phyloP scores from a whole-genome alignment of 345 rosid genomes.

The Salix purpurea region DNA sequence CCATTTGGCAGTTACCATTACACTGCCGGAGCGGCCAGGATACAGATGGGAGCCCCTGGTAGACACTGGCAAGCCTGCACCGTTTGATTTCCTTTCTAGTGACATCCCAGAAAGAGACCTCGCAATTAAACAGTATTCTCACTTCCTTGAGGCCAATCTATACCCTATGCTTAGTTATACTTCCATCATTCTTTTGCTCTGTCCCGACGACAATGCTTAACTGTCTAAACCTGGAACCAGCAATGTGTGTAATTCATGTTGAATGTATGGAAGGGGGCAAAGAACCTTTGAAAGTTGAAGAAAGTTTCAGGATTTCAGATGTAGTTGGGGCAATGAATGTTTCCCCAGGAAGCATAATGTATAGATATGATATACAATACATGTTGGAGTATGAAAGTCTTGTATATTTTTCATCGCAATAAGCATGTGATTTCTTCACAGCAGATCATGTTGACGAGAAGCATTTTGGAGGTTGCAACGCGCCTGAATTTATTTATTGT shows the following conservation, averaged over 20 bases:
- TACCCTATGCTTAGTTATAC: conserved; percentile 93
- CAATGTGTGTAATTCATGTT: background rate
- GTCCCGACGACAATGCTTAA: conserved; percentile 35
- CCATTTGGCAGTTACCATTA: conserved; percentile 53
- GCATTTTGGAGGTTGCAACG: too few relatives aligned
- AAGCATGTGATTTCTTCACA: too few relatives aligned
- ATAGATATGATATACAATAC: background rate
- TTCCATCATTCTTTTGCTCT: conserved; percentile 60
- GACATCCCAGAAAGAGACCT: conserved; percentile 59
- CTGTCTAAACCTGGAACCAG: background rate
- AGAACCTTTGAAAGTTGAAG: background rate
- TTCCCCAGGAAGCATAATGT: background rate
- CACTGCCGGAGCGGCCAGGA: conserved; percentile 78
- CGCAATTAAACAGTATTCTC: conserved; percentile 57
- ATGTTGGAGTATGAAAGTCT: background rate
- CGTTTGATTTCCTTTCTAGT: conserved; percentile 64
- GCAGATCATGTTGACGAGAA: too few relatives aligned
- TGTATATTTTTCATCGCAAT: background rate
- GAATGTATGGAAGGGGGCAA: background rate
- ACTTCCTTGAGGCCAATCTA: conserved; percentile 71
- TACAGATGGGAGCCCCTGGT: conserved; percentile 83
- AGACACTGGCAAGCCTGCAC: conserved; percentile 79
- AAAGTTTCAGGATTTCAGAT: background rate
- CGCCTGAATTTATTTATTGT: too few relatives aligned
- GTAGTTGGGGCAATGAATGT: background rate